These are phyloP conservation scores for Nemania sp. DNA, from an alignment of 2,329 filamentous ascomycete species.

Conservation along the genomic window DNA sequence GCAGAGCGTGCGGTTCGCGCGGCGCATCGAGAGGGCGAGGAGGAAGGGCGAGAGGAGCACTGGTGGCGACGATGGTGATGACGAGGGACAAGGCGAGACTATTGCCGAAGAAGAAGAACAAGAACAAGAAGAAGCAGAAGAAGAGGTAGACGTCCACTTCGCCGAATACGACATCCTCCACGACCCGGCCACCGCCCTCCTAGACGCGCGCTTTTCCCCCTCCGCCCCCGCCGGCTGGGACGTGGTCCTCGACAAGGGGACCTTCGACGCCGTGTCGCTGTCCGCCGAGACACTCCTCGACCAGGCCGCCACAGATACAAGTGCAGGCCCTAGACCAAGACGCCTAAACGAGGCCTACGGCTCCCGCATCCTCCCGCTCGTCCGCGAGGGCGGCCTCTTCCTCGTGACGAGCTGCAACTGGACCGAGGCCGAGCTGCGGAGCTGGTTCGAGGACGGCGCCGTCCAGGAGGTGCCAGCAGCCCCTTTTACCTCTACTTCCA, in stretches of 20 bases:
- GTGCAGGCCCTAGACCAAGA: conserved; percentile 44
- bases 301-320: neutral
- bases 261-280: conserved; percentile 93
- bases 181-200: conserved; percentile 45
- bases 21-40: conserved; percentile 57
- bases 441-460: conserved; percentile 70
- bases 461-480: neutral
- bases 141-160: conserved; percentile 46
- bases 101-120: conserved; percentile 21
- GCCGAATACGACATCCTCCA: conserved; percentile 67
- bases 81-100: conserved; percentile 19
- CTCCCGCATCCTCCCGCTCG: conserved; percentile 66
- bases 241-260: conserved; percentile 95
- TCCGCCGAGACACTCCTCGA: conserved; percentile 52
- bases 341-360: conserved; percentile 78
- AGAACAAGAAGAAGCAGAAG: conserved; percentile 23
- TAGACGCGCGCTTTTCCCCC: conserved; percentile 25
- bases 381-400: conserved; percentile 73
- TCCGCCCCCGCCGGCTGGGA: conserved; percentile 66
- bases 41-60: conserved; percentile 29
- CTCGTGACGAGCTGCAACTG: conserved; percentile 97
- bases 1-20: conserved; percentile 74
- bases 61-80: conserved; percentile 1
- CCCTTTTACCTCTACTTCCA: neutral
- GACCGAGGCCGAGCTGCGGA: conserved; percentile 83